Evolutionary conservation across 2,329 filamentous ascomycete genomes (phyloP), one percentile per base, ranked within the genome.

Genomic region (Colletotrichum sp.): DNA sequence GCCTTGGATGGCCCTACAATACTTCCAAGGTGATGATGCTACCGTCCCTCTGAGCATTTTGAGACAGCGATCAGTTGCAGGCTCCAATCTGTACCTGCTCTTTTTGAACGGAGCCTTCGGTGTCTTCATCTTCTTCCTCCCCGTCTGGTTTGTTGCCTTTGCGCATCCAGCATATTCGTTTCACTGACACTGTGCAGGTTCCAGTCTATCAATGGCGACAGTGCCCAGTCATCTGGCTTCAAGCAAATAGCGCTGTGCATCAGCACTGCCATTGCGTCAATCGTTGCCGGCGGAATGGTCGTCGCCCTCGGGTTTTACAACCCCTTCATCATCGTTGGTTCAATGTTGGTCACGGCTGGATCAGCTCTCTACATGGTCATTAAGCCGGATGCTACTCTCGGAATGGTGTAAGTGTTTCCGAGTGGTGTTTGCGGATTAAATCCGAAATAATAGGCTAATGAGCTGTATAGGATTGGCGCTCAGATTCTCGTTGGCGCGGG

Each of bases 401-500:
- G 44, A 13, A 52, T 52, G 44, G 44, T 52, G 44, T 52, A 21
- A 21, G 44, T 52, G 12, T 21, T 52, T 52, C n/a, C 44, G 0
- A 52, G 44, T 6, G 3, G 9, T 52, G 6, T 21, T 21, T 13
- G 10, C 10, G 9, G 10, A 3, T 52, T 8, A 3, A 13, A 8
- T 8, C 4, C n/a, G 10, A 6, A 21, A 52, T 21, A 13, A 21
- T 7, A 52, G 12, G 10, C 44, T 52, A 21, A 52, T 21, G n/a
- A 52, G 10, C 12, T 52, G n/a, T 0, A 12, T 5, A 52, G 44
- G 87, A 85, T 88, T 60, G 86, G 86, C 13, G 89, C 85, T 73
- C 87, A 88, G 79, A 76, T 82, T 3, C 72, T 89, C 15, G 82
- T 83, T 6, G 88, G 88, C 5, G 73, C 86, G 2, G 88, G 87